Base-by-base conservation (phyloP, 2,329 filamentous ascomycete species). In the Alternaria rosae region DNA sequence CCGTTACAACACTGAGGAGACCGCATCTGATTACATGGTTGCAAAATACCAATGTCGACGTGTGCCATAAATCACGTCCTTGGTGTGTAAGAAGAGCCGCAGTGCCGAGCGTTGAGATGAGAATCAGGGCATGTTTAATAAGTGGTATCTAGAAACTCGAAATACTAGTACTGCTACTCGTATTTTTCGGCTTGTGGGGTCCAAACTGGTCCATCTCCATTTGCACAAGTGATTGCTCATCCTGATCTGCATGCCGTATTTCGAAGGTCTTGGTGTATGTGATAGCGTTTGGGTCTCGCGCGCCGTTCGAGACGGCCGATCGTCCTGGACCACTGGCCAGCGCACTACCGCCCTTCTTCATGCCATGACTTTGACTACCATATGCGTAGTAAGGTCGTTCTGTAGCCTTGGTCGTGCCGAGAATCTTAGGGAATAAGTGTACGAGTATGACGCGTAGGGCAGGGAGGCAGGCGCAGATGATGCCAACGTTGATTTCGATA, bases 381-480 rank as follows among this genome's bases (percentile, higher is more conserved):
- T 68, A 64, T 25, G 35, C 57, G 41, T 65, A 65, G 32, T 70
- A 66, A 8, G 54, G 64, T 32, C 63, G 59, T 10, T 63, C 65
- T 3, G 61, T 56, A 20, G 61, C 58, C 12, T 62, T 66, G 1
- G 76, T 79, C 13, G 76, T 75, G 9, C 78, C 80, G 54, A 82
- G 74, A 1, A 78, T 38, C n/a, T 64, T 68, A 25, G 81, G 80
- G 45, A 77, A 79, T 11, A 78, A 32, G 15, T 73, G 76, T n/a
- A 79, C 74, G 26, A 82, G 70, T 3, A 82, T 70, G 2, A 78
- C 72, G 32, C 79, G 77, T 15, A 82, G 64, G n/a, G 76, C 71
- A 1, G 82, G 81, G 68, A 83, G 78, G 69, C 81, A 82, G 8
- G 79, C 79, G 65, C 81, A 83, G n/a, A 83, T 78, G 54, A 83